Evolutionary conservation across 2,329 filamentous ascomycete genomes (phyloP).

Genomic region (Alternaria rosae): DNA sequence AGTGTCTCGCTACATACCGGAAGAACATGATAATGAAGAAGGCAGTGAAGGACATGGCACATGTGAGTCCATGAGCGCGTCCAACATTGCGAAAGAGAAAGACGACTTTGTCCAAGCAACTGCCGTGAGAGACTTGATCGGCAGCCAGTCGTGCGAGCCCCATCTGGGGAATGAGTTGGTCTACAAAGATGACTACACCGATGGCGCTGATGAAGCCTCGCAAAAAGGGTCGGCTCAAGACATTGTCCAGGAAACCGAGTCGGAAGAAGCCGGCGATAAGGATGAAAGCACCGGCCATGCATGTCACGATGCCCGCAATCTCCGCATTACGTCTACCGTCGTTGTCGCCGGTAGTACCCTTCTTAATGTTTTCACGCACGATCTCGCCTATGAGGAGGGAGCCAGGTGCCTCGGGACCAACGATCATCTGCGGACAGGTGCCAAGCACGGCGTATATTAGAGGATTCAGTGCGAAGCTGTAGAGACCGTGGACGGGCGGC

Average conservation of each 20-base stretch:
- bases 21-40: slow-evolving; percentile 92
- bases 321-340: slow-evolving; percentile 77
- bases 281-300: slow-evolving; percentile 86
- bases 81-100: slow-evolving; percentile 76
- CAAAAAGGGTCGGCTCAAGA: slow-evolving; percentile 89
- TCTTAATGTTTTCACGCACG: slow-evolving; percentile 77
- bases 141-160: slow-evolving; percentile 75
- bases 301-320: slow-evolving; percentile 87
- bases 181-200: slow-evolving; percentile 93
- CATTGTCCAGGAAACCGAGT: slow-evolving; percentile 91
- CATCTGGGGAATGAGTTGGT: slow-evolving; percentile 90
- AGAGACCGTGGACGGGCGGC: slow-evolving; percentile 91
- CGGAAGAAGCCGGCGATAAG: slow-evolving; percentile 85
- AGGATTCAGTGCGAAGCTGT: slow-evolving; percentile 92
- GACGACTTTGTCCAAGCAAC: slow-evolving; percentile 81
- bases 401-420: slow-evolving; percentile 93
- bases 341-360: slow-evolving; percentile 69
- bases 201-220: slow-evolving; percentile 97
- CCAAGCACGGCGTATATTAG: slow-evolving; percentile 90
- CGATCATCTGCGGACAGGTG: slow-evolving; percentile 90
- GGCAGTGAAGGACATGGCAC: slow-evolving; percentile 76
- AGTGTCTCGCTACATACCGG: slow-evolving; percentile 62
- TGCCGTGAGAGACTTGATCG: slow-evolving; percentile 79
- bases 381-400: slow-evolving; percentile 89
- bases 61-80: slow-evolving; percentile 76